Evolutionary conservation across 257 asterid species (phyloP).

Genomic region (Echites panduratus): DNA sequence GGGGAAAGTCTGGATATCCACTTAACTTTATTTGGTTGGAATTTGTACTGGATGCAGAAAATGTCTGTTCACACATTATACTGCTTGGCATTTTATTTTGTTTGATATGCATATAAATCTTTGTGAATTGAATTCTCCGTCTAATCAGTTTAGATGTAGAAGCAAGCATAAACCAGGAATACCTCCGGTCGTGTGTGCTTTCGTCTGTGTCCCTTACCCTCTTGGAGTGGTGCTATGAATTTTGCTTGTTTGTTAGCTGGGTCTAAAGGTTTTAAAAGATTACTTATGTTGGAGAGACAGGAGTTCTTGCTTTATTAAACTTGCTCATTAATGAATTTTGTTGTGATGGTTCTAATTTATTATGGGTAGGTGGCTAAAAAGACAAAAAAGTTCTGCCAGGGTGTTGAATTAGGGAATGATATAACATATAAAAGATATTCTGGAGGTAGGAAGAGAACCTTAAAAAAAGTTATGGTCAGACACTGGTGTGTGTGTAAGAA

Average conservation of each 20-base stretch:
- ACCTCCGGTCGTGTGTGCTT: not conserved
- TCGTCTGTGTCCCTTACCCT: not conserved
- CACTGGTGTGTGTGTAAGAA: constrained; percentile 1
- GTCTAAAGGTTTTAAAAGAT: not conserved
- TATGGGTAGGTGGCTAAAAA: not conserved
- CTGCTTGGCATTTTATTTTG: not conserved
- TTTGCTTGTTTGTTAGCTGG: not conserved
- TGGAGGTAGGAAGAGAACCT: constrained; percentile 4
- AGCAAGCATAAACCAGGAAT: too few relatives aligned
- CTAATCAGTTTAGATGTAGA: too few relatives aligned
- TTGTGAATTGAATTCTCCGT: not conserved
- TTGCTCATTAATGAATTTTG: not conserved
- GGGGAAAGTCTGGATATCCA: constrained; percentile 1
- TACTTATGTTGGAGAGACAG: not conserved
- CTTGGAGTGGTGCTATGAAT: not conserved
- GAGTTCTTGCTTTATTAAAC: not conserved
- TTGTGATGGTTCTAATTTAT: not conserved
- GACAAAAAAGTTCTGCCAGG: not conserved
- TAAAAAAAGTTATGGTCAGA: constrained; percentile 4
- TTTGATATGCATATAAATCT: not conserved
- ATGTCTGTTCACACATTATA: not conserved
- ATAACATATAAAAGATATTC: too few relatives aligned
- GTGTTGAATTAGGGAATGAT: not conserved
- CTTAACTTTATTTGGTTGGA: not conserved
- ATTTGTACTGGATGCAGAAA: not conserved